A percentile compares a stretch with the other conserved stretches of the same genome.
Evolutionary conservation across 2,329 filamentous ascomycete species (phyloP).

Genomic region (Metarhizium rileyi): DNA sequence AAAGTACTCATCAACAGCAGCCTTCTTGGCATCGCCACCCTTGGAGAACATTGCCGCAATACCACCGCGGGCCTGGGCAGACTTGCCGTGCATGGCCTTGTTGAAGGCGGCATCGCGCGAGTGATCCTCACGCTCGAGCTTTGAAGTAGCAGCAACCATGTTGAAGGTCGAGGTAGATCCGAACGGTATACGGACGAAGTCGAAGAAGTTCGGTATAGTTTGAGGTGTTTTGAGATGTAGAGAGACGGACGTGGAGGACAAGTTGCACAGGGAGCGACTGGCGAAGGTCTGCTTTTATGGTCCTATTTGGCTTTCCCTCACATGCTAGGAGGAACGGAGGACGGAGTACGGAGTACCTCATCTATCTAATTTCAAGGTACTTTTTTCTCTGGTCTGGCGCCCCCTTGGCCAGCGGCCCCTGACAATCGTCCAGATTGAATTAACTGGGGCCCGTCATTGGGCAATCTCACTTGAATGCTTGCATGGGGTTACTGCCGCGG

Average conservation of each 20-base stretch:
- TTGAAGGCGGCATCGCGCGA: conserved; percentile 82
- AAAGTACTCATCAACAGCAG: conserved; percentile 85
- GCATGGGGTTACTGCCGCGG: not conserved
- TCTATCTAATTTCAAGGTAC: conserved; percentile 1
- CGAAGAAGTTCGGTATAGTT: not conserved
- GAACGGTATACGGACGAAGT: not conserved
- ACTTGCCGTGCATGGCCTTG: conserved; percentile 72
- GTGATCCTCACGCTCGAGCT: conserved; percentile 75
- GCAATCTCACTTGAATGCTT: conserved; percentile 2
- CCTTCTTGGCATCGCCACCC: conserved; percentile 63
- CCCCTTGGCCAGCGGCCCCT: conserved; percentile 5
- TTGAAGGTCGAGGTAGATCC: conserved; percentile 18
- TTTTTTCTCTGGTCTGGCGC: conserved; percentile 1
- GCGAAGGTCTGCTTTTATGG: conserved; percentile 7
- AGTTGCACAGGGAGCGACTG: not conserved
- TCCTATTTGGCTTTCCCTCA: not conserved
- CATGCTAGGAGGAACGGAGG: too few relatives aligned
- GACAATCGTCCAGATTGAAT: not conserved
- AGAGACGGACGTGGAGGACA: not conserved
- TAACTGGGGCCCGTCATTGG: conserved; percentile 5
- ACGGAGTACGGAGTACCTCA: too few relatives aligned
- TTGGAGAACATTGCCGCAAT: conserved; percentile 81
- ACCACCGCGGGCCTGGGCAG: conserved; percentile 59
- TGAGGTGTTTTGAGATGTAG: too few relatives aligned
- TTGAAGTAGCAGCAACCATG: conserved; percentile 31